Evolutionary conservation across 345 rosid species (phyloP).

Genomic region (Salix arbutifolia): DNA sequence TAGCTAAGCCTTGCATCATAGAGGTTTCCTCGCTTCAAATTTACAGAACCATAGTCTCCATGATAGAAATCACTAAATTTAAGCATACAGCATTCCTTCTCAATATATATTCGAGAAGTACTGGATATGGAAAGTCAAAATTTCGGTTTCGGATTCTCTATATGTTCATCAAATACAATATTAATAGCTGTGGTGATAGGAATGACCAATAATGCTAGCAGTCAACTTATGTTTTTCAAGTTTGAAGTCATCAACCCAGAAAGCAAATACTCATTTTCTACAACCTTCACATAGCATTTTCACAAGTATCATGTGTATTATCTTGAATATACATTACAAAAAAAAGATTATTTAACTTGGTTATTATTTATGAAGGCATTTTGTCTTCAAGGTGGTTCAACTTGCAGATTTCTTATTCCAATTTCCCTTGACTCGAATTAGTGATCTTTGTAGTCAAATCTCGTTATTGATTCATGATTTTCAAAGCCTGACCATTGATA

Average conservation of each 20-base stretch:
- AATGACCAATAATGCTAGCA: neutral
- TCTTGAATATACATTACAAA: neutral
- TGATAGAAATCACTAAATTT: too few relatives aligned
- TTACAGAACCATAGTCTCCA: too few relatives aligned
- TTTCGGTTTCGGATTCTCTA: too few relatives aligned
- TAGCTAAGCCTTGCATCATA: neutral
- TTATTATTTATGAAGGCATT: neutral
- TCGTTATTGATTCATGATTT: neutral
- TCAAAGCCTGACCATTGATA: neutral
- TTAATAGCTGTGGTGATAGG: neutral
- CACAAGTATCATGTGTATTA: neutral
- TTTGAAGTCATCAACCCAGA: neutral
- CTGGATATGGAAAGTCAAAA: too few relatives aligned
- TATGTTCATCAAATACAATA: too few relatives aligned
- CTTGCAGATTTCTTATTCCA: neutral
- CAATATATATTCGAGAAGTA: too few relatives aligned
- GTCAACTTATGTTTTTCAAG: neutral
- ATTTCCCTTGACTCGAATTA: neutral
- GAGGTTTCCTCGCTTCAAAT: neutral
- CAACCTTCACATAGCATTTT: neutral
- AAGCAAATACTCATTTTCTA: neutral
- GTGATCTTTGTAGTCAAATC: neutral
- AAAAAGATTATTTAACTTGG: neutral
- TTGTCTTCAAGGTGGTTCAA: neutral
- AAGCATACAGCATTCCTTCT: neutral